A percentile compares a stretch with the other conserved stretches of the same genome.
Evolutionary conservation across 163 green algal genomes (phyloP).

Genomic region (Volvox carteri): DNA sequence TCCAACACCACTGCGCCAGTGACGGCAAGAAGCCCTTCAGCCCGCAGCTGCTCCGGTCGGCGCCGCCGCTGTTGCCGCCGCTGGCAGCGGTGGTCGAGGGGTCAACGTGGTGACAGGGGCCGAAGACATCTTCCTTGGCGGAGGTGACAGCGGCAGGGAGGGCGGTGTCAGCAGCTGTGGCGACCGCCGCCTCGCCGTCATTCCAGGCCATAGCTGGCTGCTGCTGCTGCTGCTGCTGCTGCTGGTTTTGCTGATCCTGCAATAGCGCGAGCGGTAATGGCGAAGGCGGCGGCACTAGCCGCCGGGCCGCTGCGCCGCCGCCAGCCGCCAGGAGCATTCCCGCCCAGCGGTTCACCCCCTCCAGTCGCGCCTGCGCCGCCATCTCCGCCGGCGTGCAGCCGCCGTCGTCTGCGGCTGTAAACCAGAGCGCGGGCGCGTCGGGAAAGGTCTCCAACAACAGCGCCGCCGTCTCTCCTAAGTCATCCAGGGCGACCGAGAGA

Average conservation of each 20-base stretch:
- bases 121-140: too few species aligned
- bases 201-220: background rate
- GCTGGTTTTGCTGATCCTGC: background rate
- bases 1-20: too few species aligned
- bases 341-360: slow-evolving; percentile 6
- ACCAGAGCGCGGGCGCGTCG: slow-evolving; percentile 22
- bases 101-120: background rate
- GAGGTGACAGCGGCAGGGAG: background rate
- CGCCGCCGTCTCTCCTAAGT: slow-evolving; percentile 16
- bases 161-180: too few species aligned
- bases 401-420: background rate
- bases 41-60: too few species aligned
- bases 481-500: slow-evolving; percentile 5
- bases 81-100: background rate
- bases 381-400: slow-evolving; percentile 41
- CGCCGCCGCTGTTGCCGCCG: background rate
- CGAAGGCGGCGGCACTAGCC: too few species aligned
- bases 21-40: too few species aligned
- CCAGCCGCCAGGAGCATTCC: background rate
- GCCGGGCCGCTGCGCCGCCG: background rate
- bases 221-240: background rate
- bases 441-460: slow-evolving; percentile 7
- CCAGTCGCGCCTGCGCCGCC: slow-evolving; percentile 1
- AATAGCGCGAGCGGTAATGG: too few species aligned
- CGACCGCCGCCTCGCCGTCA: too few species aligned